Base-by-base conservation (phyloP, 495 filamentous ascomycete genomes). In the Evernia prunastri region DNA sequence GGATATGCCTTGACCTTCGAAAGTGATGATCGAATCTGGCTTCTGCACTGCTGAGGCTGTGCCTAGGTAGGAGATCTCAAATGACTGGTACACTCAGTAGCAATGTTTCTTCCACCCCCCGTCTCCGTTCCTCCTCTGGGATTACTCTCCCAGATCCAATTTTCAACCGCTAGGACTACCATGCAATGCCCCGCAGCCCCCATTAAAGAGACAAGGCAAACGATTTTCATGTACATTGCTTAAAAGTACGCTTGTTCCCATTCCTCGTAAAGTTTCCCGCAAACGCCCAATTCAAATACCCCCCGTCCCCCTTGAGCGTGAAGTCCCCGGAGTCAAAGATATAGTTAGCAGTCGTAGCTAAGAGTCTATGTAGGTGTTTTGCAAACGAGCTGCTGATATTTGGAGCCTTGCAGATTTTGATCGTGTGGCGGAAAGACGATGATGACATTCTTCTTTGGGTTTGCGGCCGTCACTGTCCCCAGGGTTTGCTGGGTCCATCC, bases 261-360 rank as follows among this genome's bases (percentile, higher is more conserved):
- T 49, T 27, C 45, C 45, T 49, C 45, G 23, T 49, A 15, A 49
- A 27, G n/a, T 49, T 49, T 10, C 45, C 45, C 45, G 23, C 45
- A 27, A 49, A 49, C 45, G 45, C 45, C 45, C 23, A 49, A 27
- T 49, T 49, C 45, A 49, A 13, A 49, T 49, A 49, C n/a, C 45
- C 45, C 0, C 45, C 45, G 23, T 49, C 25, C 49, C 49, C 49
- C 5, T 53, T 53, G 13, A 53, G 23, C 49, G 23, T 49, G 23
- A 27, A 49, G 13, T 49, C 45, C 9, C 45, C 45, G 11, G 45
- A 27, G 13, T 49, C 23, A 23, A 49, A 49, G 23, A 49, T 49
- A 4, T 27, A 37, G 12, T 9, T 18, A 40, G 17, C 36, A 59
- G 35, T 40, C 43, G 10, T 59, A 39, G 35, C 58, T 59, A 15